Evolutionary conservation across 441 rosid species (phyloP).

Genomic region (Pelargonium australe): DNA sequence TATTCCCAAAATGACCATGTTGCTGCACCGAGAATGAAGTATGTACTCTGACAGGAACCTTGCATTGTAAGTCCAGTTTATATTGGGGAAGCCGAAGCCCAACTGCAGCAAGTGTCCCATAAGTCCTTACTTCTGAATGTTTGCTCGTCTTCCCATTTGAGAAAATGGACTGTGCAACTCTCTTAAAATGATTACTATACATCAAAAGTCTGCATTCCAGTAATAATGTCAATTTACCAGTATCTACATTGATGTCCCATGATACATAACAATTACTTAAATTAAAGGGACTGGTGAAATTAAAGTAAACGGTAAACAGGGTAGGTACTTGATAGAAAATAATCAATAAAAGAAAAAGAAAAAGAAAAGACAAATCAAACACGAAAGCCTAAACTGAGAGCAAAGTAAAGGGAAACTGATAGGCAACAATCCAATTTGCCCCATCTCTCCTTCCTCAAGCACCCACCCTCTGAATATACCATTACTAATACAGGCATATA

Average conservation of each 20-base stretch:
- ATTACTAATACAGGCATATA: neutral
- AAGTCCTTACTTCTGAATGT: conserved; percentile 34
- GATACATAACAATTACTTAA: neutral
- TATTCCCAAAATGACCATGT: conserved; percentile 24
- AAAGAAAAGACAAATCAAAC: neutral
- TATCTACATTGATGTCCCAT: neutral
- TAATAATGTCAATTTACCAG: conserved; percentile 13
- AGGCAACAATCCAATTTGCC: neutral
- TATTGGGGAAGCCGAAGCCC: conserved; percentile 37
- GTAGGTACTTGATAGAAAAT: neutral
- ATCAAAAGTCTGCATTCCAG: conserved; percentile 53
- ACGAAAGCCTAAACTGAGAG: neutral
- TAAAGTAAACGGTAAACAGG: too few relatives aligned
- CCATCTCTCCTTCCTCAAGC: neutral
- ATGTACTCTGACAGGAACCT: conserved; percentile 32
- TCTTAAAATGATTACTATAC: conserved; percentile 32
- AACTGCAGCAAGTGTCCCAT: conserved; percentile 34
- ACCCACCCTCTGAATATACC: neutral
- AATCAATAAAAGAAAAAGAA: neutral
- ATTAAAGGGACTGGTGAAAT: neutral
- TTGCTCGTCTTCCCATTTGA: conserved; percentile 22
- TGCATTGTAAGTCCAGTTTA: conserved; percentile 34
- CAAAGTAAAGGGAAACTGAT: neutral
- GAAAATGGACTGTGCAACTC: conserved; percentile 30
- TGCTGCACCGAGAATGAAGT: conserved; percentile 26